Base-by-base conservation (phyloP, 2,329 filamentous ascomycete species). In the Paramyrothecium roridum region DNA sequence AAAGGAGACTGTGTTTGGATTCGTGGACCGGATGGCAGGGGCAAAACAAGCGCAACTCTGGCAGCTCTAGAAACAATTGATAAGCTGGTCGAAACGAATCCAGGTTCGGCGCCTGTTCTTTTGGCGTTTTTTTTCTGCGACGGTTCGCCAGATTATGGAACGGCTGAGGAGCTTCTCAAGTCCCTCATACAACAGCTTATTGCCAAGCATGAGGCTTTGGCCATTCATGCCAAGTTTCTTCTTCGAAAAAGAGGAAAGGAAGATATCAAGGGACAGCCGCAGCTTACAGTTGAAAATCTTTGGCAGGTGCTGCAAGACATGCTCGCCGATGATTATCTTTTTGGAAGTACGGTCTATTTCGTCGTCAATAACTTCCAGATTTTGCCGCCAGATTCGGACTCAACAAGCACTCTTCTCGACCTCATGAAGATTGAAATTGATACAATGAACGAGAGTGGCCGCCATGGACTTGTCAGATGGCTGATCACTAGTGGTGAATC, bases 241-340 rank as follows among this genome's bases (percentile, higher is more conserved):
- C 63, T 40, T 65, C 70, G 60, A 55, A 72, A 69, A 59, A 6
- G 37, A 19, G 62, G 62, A 19, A 54, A 52, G 34, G 60, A 66
- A n/a, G 63, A 67, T 10, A 22, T 37, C 8, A 53, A 34, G 26
- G 40, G 40, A 59, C n/a, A 64, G 56, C 8, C 69, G 4, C 66
- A 66, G 20, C 57, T 69, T 2, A 72, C 71, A 0, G 67, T 75
- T 0, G 72, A 74, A 47, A 74, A 74, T 45, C 56, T 43, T 67
- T 77, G 74, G 74, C 73, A 75, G 33, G 66, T 68, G 10, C 67
- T 77, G 2, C 74, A 76, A 53, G 74, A 75, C 7, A 76, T 76
- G 58, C 65, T 76, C 2, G 61, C 65, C 1, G 74, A 77, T 23
- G 68, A 72, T 13, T 43, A 43, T 19, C 37, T 43, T 43, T 43